phyloP scores from a whole-genome alignment of 2,329 filamentous ascomycete species.

The Claviceps arundinis region DNA sequence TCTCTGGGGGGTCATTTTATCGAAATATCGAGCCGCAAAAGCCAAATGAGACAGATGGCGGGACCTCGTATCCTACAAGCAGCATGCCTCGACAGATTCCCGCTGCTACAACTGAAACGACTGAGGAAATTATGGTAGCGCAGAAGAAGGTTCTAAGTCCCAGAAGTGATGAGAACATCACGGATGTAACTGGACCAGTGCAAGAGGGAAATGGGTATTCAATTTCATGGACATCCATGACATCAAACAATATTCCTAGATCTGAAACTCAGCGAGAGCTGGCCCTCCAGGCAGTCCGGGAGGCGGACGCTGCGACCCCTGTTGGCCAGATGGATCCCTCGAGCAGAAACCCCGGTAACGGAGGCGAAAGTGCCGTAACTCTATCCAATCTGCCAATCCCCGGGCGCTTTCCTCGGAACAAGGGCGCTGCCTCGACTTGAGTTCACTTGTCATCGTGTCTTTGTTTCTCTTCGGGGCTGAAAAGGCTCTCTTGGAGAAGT shows the following conservation, averaged over 20 bases:
- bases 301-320: conserved; percentile 7
- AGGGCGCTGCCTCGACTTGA: conserved; percentile 25
- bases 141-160: background rate
- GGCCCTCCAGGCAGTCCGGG: conserved; percentile 8
- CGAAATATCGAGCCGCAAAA: conserved; percentile 8
- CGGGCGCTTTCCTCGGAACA: conserved; percentile 45
- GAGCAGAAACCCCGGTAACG: conserved; percentile 15
- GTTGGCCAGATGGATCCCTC: conserved; percentile 1
- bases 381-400: conserved; percentile 58
- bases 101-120: background rate
- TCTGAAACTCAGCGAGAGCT: conserved; percentile 13
- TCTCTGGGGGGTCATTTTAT: conserved; percentile 7
- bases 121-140: background rate
- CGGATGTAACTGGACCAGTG: conserved; percentile 7
- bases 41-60: background rate
- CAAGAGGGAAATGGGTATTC: conserved; percentile 7
- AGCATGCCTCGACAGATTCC: background rate
- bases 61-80: background rate
- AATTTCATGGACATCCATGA: conserved; percentile 5
- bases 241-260: conserved; percentile 8
- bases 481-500: no score
- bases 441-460: no score
- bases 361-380: conserved; percentile 34
- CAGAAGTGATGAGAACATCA: conserved; percentile 3
- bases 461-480: no score